Percentiles rank a stretch among this genome's conserved stretches.
These are phyloP conservation scores for Umbelopsis isabellina DNA, from an alignment of 192 early-diverging fungal genomes.

Conservation along the genomic window DNA sequence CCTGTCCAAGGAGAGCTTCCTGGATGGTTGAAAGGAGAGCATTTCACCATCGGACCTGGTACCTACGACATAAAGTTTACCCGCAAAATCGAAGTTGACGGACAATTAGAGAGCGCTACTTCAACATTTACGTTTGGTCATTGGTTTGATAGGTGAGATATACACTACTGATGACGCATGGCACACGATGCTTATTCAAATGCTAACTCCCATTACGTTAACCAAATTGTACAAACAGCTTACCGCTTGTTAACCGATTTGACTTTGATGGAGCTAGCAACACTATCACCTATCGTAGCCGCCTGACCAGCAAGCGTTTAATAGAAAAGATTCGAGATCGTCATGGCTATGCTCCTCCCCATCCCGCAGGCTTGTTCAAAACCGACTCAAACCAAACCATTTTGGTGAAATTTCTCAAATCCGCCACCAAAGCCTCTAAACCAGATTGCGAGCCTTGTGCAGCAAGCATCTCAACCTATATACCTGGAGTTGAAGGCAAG, in stretches of 20 bases:
- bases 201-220: not conserved
- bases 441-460: slow-evolving; percentile 72
- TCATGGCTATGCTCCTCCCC: slow-evolving; percentile 68
- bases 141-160: slow-evolving; percentile 68
- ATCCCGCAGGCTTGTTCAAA: slow-evolving; percentile 68
- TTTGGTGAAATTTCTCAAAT: slow-evolving; percentile 61
- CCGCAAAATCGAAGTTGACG: slow-evolving; percentile 56
- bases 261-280: slow-evolving; percentile 60
- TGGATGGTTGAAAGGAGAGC: slow-evolving; percentile 66
- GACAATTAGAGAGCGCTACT: slow-evolving; percentile 69
- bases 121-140: slow-evolving; percentile 67
- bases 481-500: slow-evolving; percentile 65
- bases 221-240: slow-evolving; percentile 31
- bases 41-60: slow-evolving; percentile 70
- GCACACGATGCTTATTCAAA: no score
- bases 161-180: no score
- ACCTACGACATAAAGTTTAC: slow-evolving; percentile 68
- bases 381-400: slow-evolving; percentile 73
- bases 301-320: slow-evolving; percentile 64
- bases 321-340: slow-evolving; percentile 67
- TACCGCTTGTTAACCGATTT: slow-evolving; percentile 73
- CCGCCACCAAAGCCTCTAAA: slow-evolving; percentile 54
- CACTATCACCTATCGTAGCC: slow-evolving; percentile 60
- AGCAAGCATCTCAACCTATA: slow-evolving; percentile 57
- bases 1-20: slow-evolving; percentile 62